Evolutionary conservation across 1,139 yeast species (phyloP), one percentile per base, ranked within the genome.

Genomic region (Candida labiduridarum): DNA sequence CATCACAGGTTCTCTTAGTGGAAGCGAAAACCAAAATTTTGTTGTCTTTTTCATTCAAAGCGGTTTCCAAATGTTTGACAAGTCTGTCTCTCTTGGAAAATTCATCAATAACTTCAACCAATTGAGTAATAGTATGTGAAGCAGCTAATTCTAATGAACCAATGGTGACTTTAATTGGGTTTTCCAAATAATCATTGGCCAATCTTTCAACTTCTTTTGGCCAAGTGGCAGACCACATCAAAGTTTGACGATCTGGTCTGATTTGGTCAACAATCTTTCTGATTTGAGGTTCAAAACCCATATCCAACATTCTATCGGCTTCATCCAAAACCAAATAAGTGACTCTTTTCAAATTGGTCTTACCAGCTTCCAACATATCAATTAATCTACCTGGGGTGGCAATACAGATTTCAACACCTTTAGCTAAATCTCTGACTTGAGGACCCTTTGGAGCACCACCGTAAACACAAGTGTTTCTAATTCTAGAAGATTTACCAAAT

Each of bases 141-240:
- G 99, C 99, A 65, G 97, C 79, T 65, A 94, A 83, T 73, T 94
- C 98, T 67, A 92, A 81, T 54, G 98, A 94, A 69, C 99, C 99
- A 71, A 94, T 78, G 62, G 89, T 92, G 60, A 94, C 99, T 78
- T 94, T 99, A 67, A 94, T 92, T 64, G 94, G 96, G 68, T 94
- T 97, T 56, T 83, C 76, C 70, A 92, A 80, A 74, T 90, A 94
- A 72, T 94, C 99, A 65, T 87, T 82, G 59, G 98, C 95, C 67
- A 94, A 82, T 60, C 84, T 79, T 79, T 92, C 96, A 57, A 94
- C 98, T 72, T 90, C 96, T 81, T 91, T 91, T 66, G 99, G 99
- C 99, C 99, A 94, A 50, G 99, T 94, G 61, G 99, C 99, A 58
- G 98, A 91, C 98, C 98, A 94, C 97, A 94, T 89, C 67, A 94